Evolutionary conservation across 306 rosid genomes (phyloP).

Genomic region (Citrullus colocynthis): DNA sequence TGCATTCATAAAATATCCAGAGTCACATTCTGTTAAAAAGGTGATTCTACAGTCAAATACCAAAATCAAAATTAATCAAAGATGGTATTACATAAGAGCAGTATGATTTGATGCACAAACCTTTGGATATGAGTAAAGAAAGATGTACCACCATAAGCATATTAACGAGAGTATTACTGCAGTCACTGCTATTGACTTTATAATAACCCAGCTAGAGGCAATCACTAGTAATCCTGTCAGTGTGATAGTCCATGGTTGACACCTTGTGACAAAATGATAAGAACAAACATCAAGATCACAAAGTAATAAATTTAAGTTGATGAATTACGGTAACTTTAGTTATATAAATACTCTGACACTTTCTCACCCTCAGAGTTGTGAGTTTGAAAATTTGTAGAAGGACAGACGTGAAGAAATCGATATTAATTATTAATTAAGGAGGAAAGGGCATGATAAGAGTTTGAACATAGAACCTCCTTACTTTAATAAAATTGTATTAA

Average conservation of each 20-base stretch:
- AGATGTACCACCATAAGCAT: conserved; percentile 77
- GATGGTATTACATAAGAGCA: background rate
- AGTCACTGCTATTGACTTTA: conserved; percentile 32
- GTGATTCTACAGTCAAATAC: background rate
- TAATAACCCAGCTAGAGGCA: conserved; percentile 49
- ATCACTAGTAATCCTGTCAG: conserved; percentile 29
- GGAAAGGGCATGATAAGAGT: too few species aligned
- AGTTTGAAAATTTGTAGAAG: too few species aligned
- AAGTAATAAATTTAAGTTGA: background rate
- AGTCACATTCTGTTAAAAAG: background rate
- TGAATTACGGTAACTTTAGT: too few species aligned
- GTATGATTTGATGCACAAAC: conserved; percentile 15
- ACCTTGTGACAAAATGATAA: conserved; percentile 20
- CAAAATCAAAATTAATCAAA: background rate
- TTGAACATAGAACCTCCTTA: too few species aligned
- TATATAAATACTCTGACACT: too few species aligned
- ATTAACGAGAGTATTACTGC: conserved; percentile 23
- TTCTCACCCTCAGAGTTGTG: too few species aligned
- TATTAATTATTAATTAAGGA: too few species aligned
- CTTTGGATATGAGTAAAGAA: conserved; percentile 82
- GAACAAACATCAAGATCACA: background rate
- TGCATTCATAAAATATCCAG: background rate
- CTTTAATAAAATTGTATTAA: too few species aligned
- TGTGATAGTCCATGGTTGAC: conserved; percentile 49
- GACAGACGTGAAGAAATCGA: too few species aligned